Percentiles rank a stretch among this genome's conserved stretches.
These are phyloP conservation scores for Neurospora sp. DNA, from an alignment of 495 filamentous ascomycete genomes.

Conservation along the genomic window DNA sequence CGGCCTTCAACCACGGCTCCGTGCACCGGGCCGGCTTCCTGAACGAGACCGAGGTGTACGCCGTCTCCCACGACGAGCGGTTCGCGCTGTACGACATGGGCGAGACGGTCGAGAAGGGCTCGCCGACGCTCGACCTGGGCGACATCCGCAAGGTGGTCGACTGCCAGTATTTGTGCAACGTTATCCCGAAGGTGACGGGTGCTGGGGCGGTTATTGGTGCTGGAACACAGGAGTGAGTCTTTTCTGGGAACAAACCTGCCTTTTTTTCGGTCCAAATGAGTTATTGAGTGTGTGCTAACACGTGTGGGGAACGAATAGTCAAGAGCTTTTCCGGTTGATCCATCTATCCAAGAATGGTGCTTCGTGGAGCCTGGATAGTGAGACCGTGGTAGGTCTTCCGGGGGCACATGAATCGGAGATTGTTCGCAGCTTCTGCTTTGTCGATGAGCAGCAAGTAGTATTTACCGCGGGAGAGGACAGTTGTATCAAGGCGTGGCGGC, in stretches of 20 bases:
- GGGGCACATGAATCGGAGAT: slow-evolving; percentile 81
- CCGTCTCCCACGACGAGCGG: slow-evolving; percentile 69
- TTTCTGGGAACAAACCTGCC: not conserved
- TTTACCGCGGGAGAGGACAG: slow-evolving; percentile 78
- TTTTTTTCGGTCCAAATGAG: not conserved
- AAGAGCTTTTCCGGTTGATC: slow-evolving; percentile 56
- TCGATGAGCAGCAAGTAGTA: slow-evolving; percentile 59
- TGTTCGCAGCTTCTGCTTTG: slow-evolving; percentile 66
- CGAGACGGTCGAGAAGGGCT: slow-evolving; percentile 46
- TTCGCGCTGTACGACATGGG: slow-evolving; percentile 65
- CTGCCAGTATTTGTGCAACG: slow-evolving; percentile 76
- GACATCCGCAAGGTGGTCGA: slow-evolving; percentile 61
- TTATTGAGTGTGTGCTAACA: not conserved
- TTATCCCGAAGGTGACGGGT: slow-evolving; percentile 47
- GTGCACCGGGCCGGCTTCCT: slow-evolving; percentile 82
- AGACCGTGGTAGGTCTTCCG: slow-evolving; percentile 51
- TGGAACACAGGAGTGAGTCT: slow-evolving; percentile 48
- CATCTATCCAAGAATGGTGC: slow-evolving; percentile 46
- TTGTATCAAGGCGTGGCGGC: slow-evolving; percentile 53
- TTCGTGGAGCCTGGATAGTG: slow-evolving; percentile 53
- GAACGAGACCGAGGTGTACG: slow-evolving; percentile 55
- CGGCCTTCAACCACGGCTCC: slow-evolving; percentile 82
- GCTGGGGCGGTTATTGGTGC: slow-evolving; percentile 49
- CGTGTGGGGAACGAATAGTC: slow-evolving; percentile 27
- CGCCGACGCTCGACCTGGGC: slow-evolving; percentile 53